Conservation (phyloP, 1,139 yeast genomes). For the Blastobotrys aristatus region DNA sequence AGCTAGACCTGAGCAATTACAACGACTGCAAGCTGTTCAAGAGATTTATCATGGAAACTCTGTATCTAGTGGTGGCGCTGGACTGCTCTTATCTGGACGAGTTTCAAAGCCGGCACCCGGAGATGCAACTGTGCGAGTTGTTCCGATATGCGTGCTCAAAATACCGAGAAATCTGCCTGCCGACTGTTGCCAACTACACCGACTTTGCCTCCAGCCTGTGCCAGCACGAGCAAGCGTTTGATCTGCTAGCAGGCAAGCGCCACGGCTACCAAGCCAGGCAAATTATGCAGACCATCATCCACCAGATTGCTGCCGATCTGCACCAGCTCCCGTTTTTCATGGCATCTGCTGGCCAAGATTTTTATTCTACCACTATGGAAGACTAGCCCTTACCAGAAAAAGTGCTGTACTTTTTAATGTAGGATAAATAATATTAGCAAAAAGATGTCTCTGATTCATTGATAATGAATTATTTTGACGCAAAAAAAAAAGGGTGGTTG, state of each 20-base stretch:
- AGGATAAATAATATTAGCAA: too few species aligned
- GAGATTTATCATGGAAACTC: background rate
- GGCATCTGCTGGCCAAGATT: background rate
- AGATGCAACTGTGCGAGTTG: background rate
- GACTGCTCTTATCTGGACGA: conserved; percentile 4
- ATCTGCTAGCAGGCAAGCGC: conserved; percentile 1
- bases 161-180: conserved; percentile 1
- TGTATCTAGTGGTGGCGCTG: conserved; percentile 4
- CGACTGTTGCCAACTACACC: background rate
- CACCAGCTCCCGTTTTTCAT: conserved; percentile 3
- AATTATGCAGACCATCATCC: background rate
- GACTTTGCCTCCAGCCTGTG: background rate
- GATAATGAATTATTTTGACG: too few species aligned
- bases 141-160: background rate
- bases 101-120: background rate
- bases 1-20: background rate
- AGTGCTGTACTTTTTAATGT: too few species aligned
- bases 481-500: too few species aligned
- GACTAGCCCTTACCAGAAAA: too few species aligned
- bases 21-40: conserved; percentile 1
- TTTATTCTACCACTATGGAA: background rate
- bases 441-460: too few species aligned
- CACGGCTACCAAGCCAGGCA: background rate
- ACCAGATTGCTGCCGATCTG: conserved; percentile 1
- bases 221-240: conserved; percentile 4